These are phyloP conservation scores for Tolypocladium album DNA, from an alignment of 2,329 filamentous ascomycete species.

Conservation along the genomic window DNA sequence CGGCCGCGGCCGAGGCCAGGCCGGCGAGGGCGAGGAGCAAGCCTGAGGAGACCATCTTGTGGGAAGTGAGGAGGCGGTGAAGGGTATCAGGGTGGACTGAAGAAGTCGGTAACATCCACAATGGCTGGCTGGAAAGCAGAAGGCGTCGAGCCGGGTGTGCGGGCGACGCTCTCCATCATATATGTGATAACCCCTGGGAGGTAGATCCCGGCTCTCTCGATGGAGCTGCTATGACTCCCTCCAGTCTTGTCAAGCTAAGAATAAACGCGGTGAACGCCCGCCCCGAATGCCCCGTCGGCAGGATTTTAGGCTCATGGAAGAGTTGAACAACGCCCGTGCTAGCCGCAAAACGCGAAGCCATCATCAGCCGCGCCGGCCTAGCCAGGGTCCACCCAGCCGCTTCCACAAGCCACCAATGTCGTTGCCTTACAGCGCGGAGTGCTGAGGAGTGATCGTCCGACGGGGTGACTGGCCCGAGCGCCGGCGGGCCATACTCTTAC, in stretches of 20 bases:
- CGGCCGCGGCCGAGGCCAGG: constrained; percentile 11
- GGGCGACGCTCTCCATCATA: not conserved
- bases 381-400: not conserved
- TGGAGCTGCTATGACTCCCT: not conserved
- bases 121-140: not conserved
- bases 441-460: not conserved
- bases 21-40: constrained; percentile 15
- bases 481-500: not conserved
- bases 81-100: not conserved
- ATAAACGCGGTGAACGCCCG: not conserved
- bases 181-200: not conserved
- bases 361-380: not conserved
- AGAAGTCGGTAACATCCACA: not conserved
- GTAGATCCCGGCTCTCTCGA: not conserved
- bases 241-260: not conserved
- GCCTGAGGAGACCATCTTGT: constrained; percentile 14
- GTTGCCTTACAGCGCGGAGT: not conserved
- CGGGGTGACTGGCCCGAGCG: not conserved
- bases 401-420: not conserved
- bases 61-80: not conserved
- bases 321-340: not conserved
- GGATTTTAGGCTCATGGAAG: not conserved
- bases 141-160: not conserved
- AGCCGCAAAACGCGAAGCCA: not conserved
- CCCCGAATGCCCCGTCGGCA: not conserved